A percentile compares a stretch with the other conserved stretches of the same genome.
Conservation (phyloP, 257 asterid species). For the Agastache rugosa region DNA sequence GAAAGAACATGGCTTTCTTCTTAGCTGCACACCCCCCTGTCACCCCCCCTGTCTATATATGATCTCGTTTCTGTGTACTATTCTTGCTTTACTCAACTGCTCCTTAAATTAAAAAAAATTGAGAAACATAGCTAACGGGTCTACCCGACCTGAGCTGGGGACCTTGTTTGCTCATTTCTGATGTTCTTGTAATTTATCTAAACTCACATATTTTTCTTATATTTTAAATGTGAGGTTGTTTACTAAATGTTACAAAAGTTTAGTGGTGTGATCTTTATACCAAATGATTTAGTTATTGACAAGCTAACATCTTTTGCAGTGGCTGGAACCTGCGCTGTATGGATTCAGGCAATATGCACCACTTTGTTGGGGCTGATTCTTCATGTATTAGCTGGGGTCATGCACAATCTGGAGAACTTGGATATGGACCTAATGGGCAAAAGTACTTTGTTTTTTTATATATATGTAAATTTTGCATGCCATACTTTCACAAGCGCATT, state of each 20-base stretch:
- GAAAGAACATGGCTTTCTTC: not conserved
- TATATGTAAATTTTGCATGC: slow-evolving; percentile 30
- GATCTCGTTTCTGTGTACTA: not conserved
- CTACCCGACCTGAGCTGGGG: not conserved
- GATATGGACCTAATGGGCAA: slow-evolving; percentile 91
- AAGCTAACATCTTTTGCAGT: slow-evolving; percentile 46
- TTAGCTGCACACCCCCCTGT: not conserved
- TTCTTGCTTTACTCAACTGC: slow-evolving; percentile 1
- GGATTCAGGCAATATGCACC: slow-evolving; percentile 92
- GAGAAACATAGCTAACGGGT: not conserved
- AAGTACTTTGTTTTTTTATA: slow-evolving; percentile 57
- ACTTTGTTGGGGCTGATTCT: slow-evolving; percentile 99
- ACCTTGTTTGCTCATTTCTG: not conserved
- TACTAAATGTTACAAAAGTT: slow-evolving; percentile 13
- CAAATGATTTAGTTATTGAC: slow-evolving; percentile 1
- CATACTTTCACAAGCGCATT: slow-evolving; percentile 16
- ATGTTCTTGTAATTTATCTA: slow-evolving; percentile 1
- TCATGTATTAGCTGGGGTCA: slow-evolving; percentile 99
- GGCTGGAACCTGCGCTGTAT: slow-evolving; percentile 96
- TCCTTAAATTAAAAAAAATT: slow-evolving; percentile 13
- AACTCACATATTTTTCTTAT: not conserved
- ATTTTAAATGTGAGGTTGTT: not conserved
- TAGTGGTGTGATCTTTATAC: not conserved
- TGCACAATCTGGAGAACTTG: slow-evolving; percentile 94
- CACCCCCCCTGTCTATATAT: not conserved